A percentile compares a stretch with the other conserved stretches of the same genome.
Evolutionary conservation across 1,284 basidiomycete species (phyloP).

Genomic region (Schizophyllum commune): DNA sequence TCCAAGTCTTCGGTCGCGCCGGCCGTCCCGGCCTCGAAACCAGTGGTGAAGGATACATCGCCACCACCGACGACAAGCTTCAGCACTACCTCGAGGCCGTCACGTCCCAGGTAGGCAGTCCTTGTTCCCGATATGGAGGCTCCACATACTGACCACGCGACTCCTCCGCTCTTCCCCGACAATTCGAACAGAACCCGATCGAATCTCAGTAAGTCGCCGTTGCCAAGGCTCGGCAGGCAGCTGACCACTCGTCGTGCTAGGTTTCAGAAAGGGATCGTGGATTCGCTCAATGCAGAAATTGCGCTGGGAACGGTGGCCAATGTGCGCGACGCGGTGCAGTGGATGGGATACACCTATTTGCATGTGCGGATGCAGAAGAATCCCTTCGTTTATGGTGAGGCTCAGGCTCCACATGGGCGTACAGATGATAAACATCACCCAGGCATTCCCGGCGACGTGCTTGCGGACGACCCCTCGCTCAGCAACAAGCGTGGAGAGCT

Average conservation of each 20-base stretch:
- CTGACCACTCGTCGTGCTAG: slow-evolving; percentile 28
- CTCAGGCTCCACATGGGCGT: too few species aligned
- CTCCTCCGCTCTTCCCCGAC: background rate
- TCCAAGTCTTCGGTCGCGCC: slow-evolving; percentile 97
- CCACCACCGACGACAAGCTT: slow-evolving; percentile 90
- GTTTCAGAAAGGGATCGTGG: slow-evolving; percentile 83
- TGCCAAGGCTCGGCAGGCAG: slow-evolving; percentile 7
- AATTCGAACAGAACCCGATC: slow-evolving; percentile 68
- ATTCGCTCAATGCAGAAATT: slow-evolving; percentile 94
- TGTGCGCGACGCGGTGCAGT: slow-evolving; percentile 82
- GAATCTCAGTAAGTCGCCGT: slow-evolving; percentile 76
- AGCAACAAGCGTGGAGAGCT: slow-evolving; percentile 71
- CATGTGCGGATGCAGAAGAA: slow-evolving; percentile 95
- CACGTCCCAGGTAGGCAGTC: slow-evolving; percentile 64
- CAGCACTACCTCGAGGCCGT: slow-evolving; percentile 89
- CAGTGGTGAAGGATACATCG: slow-evolving; percentile 96
- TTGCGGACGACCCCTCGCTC: slow-evolving; percentile 73
- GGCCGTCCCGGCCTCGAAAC: slow-evolving; percentile 94
- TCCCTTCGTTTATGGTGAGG: slow-evolving; percentile 83
- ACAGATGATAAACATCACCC: background rate
- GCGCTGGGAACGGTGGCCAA: slow-evolving; percentile 92
- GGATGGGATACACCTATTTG: slow-evolving; percentile 97
- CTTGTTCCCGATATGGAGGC: slow-evolving; percentile 1
- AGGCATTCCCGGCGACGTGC: slow-evolving; percentile 77
- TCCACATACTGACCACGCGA: slow-evolving; percentile 3